Conservation (phyloP, 371 early-diverging fungal genomes). For the Mucor plumbeus region DNA sequence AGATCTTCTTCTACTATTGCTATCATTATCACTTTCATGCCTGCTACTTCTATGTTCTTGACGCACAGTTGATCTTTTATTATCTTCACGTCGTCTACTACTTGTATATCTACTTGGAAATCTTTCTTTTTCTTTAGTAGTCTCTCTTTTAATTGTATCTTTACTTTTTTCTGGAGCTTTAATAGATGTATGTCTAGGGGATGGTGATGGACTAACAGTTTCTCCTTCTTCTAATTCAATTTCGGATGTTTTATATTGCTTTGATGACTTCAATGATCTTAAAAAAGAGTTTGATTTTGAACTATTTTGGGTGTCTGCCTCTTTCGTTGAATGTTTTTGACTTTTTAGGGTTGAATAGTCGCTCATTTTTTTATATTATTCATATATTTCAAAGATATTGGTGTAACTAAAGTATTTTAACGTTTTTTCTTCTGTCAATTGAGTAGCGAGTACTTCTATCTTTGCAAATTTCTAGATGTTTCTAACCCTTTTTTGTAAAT, state of each 20-base stretch:
- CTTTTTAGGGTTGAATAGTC: conserved; percentile 3
- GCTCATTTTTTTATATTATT: background rate
- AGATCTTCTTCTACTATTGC: background rate
- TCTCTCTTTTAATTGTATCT: background rate
- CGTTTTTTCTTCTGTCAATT: background rate
- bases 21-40: conserved; percentile 1
- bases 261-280: conserved; percentile 3
- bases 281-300: conserved; percentile 10
- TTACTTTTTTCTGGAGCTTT: conserved; percentile 6
- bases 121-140: background rate
- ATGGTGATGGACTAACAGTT: conserved; percentile 32
- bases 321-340: conserved; percentile 1
- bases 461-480: background rate
- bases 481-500: background rate
- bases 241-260: conserved; percentile 14
- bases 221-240: conserved; percentile 36
- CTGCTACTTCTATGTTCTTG: background rate
- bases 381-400: background rate
- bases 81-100: conserved; percentile 1
- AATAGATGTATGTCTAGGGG: conserved; percentile 11
- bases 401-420: background rate
- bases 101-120: background rate
- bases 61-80: background rate
- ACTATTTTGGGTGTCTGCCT: conserved; percentile 4
- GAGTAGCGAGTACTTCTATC: background rate